Base-by-base conservation (phyloP, 2,329 filamentous ascomycete genomes). In the Aspergillus ochraceoroseus region DNA sequence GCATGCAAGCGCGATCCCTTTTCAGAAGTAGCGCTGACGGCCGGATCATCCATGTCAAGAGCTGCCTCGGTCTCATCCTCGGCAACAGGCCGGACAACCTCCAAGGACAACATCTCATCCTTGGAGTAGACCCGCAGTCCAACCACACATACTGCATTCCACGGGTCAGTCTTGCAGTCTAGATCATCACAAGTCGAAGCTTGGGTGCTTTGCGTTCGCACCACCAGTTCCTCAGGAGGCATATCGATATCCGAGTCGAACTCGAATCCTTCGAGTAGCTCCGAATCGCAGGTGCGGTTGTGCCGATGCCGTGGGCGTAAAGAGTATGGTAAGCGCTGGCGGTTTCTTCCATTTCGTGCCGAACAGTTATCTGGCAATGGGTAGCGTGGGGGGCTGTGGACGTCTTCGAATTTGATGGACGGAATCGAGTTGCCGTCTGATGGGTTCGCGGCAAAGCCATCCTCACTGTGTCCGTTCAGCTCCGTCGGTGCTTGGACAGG, bases 121-220 rank as follows among this genome's bases (percentile, higher is more conserved):
- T 74, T 70, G 7, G 70, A 72, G 52, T 77, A 80, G 0, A 81
- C 76, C 4, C 75, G 65, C 19, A 81, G 56, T 0, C 77, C 77
- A 3, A 80, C 70, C 11, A 80, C 75, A 46, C 75, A 78, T 1
- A 79, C 69, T 0, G 77, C 77, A 51, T 80, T 79, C 77, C 77
- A 81, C 0, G 75, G 75, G 44, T 66, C 61, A 8, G 48, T 51
- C 15, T 49, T 53, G 9, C 44, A 44, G 22, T 53, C 55, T 7
- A 44, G 54, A 3, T 42, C 41, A 30, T 44, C 44, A 13, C 42
- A 37, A 31, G 22, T 43, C 7, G 43, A 42, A n/a, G 41, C 27
- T 17, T 36, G 48, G 19, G 38, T 15, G 12, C 28, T 26, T 29
- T 36, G 46, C 3, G 47, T 31, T n/a, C 53, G 55, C 5, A 27